Evolutionary conservation across 345 rosid species (phyloP), one percentile per base, ranked within the genome.

Genomic region (Durio zibethinus): DNA sequence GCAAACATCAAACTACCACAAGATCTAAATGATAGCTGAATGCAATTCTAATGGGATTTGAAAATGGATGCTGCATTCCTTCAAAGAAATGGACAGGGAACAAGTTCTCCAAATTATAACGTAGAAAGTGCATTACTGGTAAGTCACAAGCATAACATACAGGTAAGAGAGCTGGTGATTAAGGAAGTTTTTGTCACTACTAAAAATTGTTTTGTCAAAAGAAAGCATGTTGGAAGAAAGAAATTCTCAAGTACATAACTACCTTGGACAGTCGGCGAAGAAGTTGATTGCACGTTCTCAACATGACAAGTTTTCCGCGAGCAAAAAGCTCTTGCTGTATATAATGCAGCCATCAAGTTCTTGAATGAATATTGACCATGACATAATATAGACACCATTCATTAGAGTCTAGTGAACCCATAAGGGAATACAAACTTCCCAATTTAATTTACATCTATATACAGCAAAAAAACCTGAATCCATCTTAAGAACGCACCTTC

Each of bases 261-360:
- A 92, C 98, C 99, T 93, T 96, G 56, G 98, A 93, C 73, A 93
- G 91, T 69, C 99, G 93, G 66, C 99, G 97, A 75, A 96, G 98
- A 83, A 96, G 99, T 87, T 96, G 99, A 86, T 96, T 96, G 83
- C 98, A 96, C 16, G 98, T 96, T 82, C 99, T 92, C 92, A 96
- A 85, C 98, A 96, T 96, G 60, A 96, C 99, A 80, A 96, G 97
- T 82, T 96, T 92, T 78, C 99, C 99, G 50, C 99, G 98, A 75
- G 99, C 97, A 89, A 96, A 96, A 52, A 96, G 94, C 84, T 96
- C 99, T 92, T 92, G 97, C 99, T 93, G 86, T 76, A 60, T 20
- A 35, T 48, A 76, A 78, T 10, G 42, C 33, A 60, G 36, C 54
- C 25, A 31, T 48, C 52, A 79, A 33, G 48, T 27, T 61, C 38